Percentiles rank a stretch among this genome's conserved stretches.
Conservation (phyloP, 352 stramenopile genomes). For the Globisporangium megalacanthum region DNA sequence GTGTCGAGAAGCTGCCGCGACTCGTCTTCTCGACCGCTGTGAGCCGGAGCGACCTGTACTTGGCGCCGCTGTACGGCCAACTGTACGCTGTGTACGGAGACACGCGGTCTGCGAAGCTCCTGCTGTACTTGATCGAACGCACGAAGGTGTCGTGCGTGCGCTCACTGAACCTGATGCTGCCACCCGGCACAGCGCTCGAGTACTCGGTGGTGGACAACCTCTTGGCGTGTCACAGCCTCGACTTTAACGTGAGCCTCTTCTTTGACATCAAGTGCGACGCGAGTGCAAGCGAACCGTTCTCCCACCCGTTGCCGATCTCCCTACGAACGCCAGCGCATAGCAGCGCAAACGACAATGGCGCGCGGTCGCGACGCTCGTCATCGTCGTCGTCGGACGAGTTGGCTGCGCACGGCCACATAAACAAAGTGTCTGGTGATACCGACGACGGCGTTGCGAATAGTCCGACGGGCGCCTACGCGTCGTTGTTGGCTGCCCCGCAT, state of each 20-base stretch:
- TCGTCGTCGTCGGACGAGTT: slow-evolving; percentile 8
- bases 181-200: slow-evolving; percentile 42
- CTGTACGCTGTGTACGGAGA: slow-evolving; percentile 66
- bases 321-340: slow-evolving; percentile 21
- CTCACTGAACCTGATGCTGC: slow-evolving; percentile 68
- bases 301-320: slow-evolving; percentile 60
- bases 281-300: slow-evolving; percentile 60
- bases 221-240: slow-evolving; percentile 74
- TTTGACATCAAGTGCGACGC: slow-evolving; percentile 71
- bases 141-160: slow-evolving; percentile 68
- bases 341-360: background rate
- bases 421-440: background rate
- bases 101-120: slow-evolving; percentile 44
- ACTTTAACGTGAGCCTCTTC: slow-evolving; percentile 77
- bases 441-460: background rate
- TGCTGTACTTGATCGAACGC: slow-evolving; percentile 65
- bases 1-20: slow-evolving; percentile 60
- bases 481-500: slow-evolving; percentile 1
- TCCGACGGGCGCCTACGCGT: background rate
- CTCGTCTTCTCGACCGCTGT: slow-evolving; percentile 68
- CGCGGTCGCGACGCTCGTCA: background rate
- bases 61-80: slow-evolving; percentile 64
- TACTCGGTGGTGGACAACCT: slow-evolving; percentile 83
- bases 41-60: slow-evolving; percentile 40
- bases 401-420: background rate